Conservation (phyloP, 1,284 basidiomycete species). For the Boletus smithii region DNA sequence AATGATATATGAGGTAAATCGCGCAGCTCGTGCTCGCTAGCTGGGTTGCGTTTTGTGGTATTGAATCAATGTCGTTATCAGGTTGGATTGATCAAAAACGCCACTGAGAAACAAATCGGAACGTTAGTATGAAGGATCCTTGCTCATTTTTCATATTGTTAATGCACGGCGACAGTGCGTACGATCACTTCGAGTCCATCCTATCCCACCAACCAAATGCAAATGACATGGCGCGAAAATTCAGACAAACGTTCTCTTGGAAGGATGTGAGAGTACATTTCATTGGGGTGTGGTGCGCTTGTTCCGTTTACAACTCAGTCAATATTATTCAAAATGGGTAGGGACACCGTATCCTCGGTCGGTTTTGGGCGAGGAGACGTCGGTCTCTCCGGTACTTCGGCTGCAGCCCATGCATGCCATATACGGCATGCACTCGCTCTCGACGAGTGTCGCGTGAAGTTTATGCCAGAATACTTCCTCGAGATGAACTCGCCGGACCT, state of each 20-base stretch:
- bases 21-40: too few relatives aligned
- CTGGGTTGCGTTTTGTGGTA: too few relatives aligned
- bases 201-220: slow-evolving; percentile 6
- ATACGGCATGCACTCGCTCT: slow-evolving; percentile 28
- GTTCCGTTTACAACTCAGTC: neutral
- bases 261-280: slow-evolving; percentile 27
- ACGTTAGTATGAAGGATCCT: slow-evolving; percentile 5
- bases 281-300: slow-evolving; percentile 33
- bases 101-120: slow-evolving; percentile 19
- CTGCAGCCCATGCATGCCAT: slow-evolving; percentile 23
- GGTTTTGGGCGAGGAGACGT: slow-evolving; percentile 25
- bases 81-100: slow-evolving; percentile 34
- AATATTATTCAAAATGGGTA: neutral
- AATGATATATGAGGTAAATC: slow-evolving; percentile 32
- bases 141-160: neutral
- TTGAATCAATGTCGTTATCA: too few relatives aligned
- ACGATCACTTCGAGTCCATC: neutral
- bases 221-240: slow-evolving; percentile 16
- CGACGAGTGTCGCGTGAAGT: slow-evolving; percentile 38
- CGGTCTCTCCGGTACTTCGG: slow-evolving; percentile 20
- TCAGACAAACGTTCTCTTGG: slow-evolving; percentile 22
- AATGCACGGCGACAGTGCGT: slow-evolving; percentile 5
- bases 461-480: slow-evolving; percentile 34
- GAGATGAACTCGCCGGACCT: slow-evolving; percentile 18
- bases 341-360: slow-evolving; percentile 30